These are phyloP conservation scores for Backusella liffmaniae DNA, from an alignment of 192 early-diverging fungal species.

Conservation along the genomic window DNA sequence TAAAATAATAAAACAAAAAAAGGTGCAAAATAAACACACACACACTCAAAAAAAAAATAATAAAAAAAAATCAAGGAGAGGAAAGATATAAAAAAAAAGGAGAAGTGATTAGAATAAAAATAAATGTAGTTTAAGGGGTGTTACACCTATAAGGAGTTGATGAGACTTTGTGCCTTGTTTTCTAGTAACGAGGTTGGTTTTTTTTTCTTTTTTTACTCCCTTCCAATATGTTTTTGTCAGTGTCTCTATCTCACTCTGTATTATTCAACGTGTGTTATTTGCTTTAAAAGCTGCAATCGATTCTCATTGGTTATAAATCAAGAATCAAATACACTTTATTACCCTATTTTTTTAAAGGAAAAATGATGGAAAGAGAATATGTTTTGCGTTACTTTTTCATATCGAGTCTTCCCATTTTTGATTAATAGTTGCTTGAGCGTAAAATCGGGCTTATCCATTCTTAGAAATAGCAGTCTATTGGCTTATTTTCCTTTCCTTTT, in stretches of 20 bases:
- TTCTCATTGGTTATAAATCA: not conserved
- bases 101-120: constrained; percentile 8
- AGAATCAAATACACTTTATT: not conserved
- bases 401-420: not conserved
- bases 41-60: not conserved
- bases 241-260: not conserved
- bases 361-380: not conserved
- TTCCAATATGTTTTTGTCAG: not conserved
- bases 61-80: constrained; percentile 2
- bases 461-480: not conserved
- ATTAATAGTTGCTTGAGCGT: not conserved
- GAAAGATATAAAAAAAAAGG: constrained; percentile 7
- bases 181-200: constrained; percentile 3
- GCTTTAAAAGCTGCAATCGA: not conserved
- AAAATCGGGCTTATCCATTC: not conserved
- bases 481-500: not conserved
- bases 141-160: not conserved
- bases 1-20: constrained; percentile 5
- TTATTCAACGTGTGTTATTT: not conserved
- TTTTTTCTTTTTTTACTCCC: not conserved
- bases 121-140: constrained; percentile 9
- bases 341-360: not conserved
- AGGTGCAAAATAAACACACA: not conserved
- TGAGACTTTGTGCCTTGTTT: constrained; percentile 2
- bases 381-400: not conserved